A percentile compares a stretch with the other conserved stretches of the same genome.
Conservation (phyloP, 179 eudicot genomes). For the Patellifolia procumbens region DNA sequence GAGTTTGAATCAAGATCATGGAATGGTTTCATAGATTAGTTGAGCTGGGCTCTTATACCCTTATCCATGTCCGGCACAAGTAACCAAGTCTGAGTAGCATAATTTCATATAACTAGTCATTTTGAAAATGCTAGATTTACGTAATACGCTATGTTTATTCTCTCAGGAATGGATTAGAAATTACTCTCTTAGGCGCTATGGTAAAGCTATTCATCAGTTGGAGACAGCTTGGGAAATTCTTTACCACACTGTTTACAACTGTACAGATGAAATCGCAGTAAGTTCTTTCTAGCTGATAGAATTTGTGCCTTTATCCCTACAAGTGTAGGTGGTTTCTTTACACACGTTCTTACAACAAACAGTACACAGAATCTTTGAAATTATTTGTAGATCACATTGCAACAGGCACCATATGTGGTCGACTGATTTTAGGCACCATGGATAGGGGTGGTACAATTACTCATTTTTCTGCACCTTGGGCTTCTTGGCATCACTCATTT, state of each 20-base stretch:
- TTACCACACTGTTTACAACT: constrained; percentile 76
- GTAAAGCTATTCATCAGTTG: constrained; percentile 59
- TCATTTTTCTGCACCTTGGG: no score
- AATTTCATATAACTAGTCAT: not conserved
- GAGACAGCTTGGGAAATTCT: constrained; percentile 96
- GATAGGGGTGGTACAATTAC: no score
- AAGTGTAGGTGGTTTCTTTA: no score
- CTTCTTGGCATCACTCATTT: no score
- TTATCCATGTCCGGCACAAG: not conserved
- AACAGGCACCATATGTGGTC: no score
- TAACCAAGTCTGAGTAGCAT: no score
- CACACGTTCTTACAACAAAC: no score
- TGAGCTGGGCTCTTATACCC: no score
- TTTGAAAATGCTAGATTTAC: constrained; percentile 8
- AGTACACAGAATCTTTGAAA: no score
- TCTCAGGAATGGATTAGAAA: constrained; percentile 88
- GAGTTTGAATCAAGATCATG: no score
- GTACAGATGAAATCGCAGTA: constrained; percentile 96
- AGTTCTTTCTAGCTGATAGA: constrained; percentile 32
- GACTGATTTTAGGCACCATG: no score
- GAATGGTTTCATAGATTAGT: not conserved
- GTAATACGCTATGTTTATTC: constrained; percentile 22
- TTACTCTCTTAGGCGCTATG: constrained; percentile 85
- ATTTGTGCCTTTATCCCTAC: not conserved
- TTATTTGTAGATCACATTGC: no score